Conservation (phyloP, 1,284 basidiomycete genomes). For the Salmacisia buchloeana region DNA sequence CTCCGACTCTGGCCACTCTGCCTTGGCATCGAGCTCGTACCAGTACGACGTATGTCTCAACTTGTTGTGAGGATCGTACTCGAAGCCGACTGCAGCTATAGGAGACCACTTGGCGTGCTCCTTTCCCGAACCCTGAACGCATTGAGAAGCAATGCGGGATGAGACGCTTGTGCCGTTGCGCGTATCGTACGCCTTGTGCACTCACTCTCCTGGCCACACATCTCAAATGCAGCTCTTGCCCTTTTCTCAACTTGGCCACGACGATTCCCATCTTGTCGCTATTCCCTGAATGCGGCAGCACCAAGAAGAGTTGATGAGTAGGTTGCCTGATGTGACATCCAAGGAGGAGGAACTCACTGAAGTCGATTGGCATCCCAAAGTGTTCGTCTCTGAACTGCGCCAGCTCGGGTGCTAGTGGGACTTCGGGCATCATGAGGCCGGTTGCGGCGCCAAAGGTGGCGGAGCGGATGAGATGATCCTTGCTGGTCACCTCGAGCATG, state of each 20-base stretch:
- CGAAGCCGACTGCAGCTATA: constrained; percentile 86
- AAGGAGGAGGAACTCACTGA: constrained; percentile 14
- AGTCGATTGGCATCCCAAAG: constrained; percentile 4
- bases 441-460: constrained; percentile 22
- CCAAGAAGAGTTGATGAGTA: too few relatives aligned
- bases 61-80: constrained; percentile 98
- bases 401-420: neutral
- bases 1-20: constrained; percentile 45
- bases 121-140: constrained; percentile 79
- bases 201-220: constrained; percentile 88
- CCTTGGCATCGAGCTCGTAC: constrained; percentile 63
- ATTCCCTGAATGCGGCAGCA: too few relatives aligned
- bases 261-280: constrained; percentile 57
- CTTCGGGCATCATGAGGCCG: neutral
- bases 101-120: constrained; percentile 99
- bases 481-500: constrained; percentile 74
- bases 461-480: constrained; percentile 36
- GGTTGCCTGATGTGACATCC: too few relatives aligned
- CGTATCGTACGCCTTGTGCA: neutral
- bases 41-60: constrained; percentile 92
- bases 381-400: neutral
- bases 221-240: constrained; percentile 78
- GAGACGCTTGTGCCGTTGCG: neutral
- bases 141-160: neutral
- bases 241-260: constrained; percentile 85